Evolutionary conservation across 441 rosid genomes (phyloP), one percentile per base, ranked within the genome.

Genomic region (Bruguiera hainesii): DNA sequence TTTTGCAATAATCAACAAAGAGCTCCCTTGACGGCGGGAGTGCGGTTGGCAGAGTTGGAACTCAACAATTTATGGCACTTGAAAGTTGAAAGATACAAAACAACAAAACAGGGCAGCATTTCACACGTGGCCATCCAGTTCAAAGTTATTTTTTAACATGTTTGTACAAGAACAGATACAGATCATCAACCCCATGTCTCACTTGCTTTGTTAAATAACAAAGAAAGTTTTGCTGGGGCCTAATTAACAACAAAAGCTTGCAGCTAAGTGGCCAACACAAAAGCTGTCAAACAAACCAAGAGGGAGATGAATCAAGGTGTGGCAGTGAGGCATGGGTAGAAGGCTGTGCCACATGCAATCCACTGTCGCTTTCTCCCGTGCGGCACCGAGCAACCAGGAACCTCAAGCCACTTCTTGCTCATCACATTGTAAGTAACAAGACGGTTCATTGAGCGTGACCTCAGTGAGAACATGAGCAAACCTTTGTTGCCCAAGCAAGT

Each of bases 401-500:
- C 94, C 84, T 88, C 88, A 39, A 71, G 64, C 97, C 99, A 95
- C 71, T 95, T 97, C 83, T 75, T 69, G 76, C 82, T 86, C 59
- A 67, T 74, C 74, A 80, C 84, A 76, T 89, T 81, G 79, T 91
- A 95, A 15, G 84, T 87, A 29, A 95, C 87, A 65, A 95, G 79
- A 46, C 97, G 83, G 77, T 95, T 88, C 98, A 86, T 89, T 72
- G 86, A 91, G 85, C 88, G 79, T 28, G 95, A 89, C 73, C 97
- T 82, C 79, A 95, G 81, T 42, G 96, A 88, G 87, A 95, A 67
- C 92, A 95, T 84, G 83, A 91, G 87, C 91, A 91, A 82, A 72
- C 90, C 95, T 74, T 75, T 86, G 93, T 91, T 95, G 85, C 98
- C 99, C 82, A 95, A 78, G 85, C 97, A 90, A 78, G 89, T 91